Conservation (phyloP, 768 basidiomycete genomes). For the Sarcodon aspratus region DNA sequence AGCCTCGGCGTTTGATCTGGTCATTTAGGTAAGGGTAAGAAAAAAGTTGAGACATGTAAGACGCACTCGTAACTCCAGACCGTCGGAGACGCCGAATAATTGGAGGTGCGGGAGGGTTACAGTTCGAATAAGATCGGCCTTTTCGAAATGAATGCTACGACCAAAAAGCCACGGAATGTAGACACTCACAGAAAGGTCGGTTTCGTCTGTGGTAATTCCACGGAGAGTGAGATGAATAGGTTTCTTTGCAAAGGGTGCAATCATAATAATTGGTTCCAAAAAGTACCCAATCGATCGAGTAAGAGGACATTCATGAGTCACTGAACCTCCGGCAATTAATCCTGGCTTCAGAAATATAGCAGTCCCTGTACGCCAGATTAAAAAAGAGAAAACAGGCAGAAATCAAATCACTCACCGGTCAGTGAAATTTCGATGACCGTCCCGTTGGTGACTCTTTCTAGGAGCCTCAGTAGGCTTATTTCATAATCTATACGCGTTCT, state of each 20-base stretch:
- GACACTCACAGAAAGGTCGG: constrained; percentile 73
- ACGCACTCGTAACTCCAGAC: constrained; percentile 75
- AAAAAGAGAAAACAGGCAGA: background rate
- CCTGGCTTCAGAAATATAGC: constrained; percentile 89
- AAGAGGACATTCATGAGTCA: constrained; percentile 81
- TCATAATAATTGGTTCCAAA: constrained; percentile 79
- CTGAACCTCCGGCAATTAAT: constrained; percentile 70
- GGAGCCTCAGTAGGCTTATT: constrained; percentile 73
- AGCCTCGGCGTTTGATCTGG: constrained; percentile 91
- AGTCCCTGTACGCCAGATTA: constrained; percentile 47
- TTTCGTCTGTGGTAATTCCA: constrained; percentile 88
- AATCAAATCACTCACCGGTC: constrained; percentile 47
- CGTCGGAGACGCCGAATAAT: constrained; percentile 82
- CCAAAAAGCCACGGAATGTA: constrained; percentile 3
- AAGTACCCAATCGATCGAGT: constrained; percentile 92
- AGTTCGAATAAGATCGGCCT: constrained; percentile 86
- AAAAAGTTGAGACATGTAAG: background rate
- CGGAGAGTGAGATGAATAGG: constrained; percentile 70
- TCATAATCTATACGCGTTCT: constrained; percentile 60
- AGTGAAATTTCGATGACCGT: constrained; percentile 92
- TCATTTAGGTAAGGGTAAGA: background rate
- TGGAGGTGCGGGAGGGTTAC: constrained; percentile 88
- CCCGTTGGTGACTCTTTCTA: constrained; percentile 92
- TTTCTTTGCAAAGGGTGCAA: constrained; percentile 89
- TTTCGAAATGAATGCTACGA: background rate